Percentiles rank a stretch among this genome's conserved stretches.
Evolutionary conservation across 306 rosid species (phyloP).

Genomic region (Acacia confusa): DNA sequence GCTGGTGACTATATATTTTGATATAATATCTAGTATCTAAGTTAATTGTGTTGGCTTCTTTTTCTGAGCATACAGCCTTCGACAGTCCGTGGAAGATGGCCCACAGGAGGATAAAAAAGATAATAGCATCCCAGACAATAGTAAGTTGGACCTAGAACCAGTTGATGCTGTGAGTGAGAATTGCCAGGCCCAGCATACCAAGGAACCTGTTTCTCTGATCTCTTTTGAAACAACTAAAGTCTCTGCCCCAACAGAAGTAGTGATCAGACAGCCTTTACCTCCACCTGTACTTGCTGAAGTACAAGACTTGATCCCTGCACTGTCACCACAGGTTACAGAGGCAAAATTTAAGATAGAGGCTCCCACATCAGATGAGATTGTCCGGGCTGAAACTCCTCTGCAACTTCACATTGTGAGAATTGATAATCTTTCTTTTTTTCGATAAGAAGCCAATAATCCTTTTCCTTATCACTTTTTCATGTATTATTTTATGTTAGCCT

Average conservation of each 20-base stretch:
- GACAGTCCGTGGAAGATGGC: slow-evolving; percentile 48
- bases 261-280: slow-evolving; percentile 90
- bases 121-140: slow-evolving; percentile 38
- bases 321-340: slow-evolving; percentile 46
- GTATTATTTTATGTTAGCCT: neutral
- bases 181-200: slow-evolving; percentile 35
- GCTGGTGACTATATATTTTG: slow-evolving; percentile 20
- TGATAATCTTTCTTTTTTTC: neutral
- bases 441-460: slow-evolving; percentile 19
- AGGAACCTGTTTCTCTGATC: slow-evolving; percentile 70
- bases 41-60: slow-evolving; percentile 27
- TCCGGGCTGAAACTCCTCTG: slow-evolving; percentile 62
- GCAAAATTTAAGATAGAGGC: slow-evolving; percentile 40
- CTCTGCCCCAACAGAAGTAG: slow-evolving; percentile 46
- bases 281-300: slow-evolving; percentile 60
- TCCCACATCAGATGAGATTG: slow-evolving; percentile 47
- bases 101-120: slow-evolving; percentile 40
- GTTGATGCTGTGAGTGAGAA: slow-evolving; percentile 42
- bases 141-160: slow-evolving; percentile 44
- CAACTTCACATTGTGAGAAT: slow-evolving; percentile 85
- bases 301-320: slow-evolving; percentile 62
- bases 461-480: neutral
- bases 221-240: slow-evolving; percentile 68
- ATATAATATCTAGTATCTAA: slow-evolving; percentile 17
- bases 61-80: slow-evolving; percentile 54